Base-by-base conservation (phyloP, 2,329 filamentous ascomycete genomes). In the Hymenoscyphus linearis region DNA sequence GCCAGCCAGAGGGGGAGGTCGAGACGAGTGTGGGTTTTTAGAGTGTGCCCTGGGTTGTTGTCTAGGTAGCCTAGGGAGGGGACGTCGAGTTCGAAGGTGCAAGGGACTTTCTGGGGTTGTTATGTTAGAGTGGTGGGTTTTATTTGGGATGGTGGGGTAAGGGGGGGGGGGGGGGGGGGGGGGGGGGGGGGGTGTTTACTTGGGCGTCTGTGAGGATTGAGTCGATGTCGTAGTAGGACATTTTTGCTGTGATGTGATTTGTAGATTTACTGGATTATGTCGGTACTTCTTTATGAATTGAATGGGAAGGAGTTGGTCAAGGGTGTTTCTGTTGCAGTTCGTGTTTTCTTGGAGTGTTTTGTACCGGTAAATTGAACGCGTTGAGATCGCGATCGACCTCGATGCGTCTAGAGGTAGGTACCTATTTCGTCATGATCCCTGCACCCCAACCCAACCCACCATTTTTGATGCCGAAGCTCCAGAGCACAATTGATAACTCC, bases 1-100 rank as follows among this genome's bases (percentile, higher is more conserved):
- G 89, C 92, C 13, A 99, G 86, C 95, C 95, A 99, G 67, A 98
- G 82, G 1, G 95, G 95, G 0, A 98, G 85, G 64, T 89, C 84
- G 54, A 98, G 81, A 52, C 87, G 86, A 0, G 91, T 93, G 63
- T 90, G 90, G 59, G 87, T 77, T 74, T 93, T 95, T 69, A 98
- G 87, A 73, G 89, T 76, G 35, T 81, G 77, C 2, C 76, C 73
- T 26, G 89, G 83, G 71, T 91, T 93, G 71, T 92, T 92, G 76
- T 96, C 92, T 62, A 99, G 82, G 74, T 96, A 91, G 67, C 93
- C 93, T 53, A 98, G 84, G 60, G 90, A 87, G 22, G 92, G 89
- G 35, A 96, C 87, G 62, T 93, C 89, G 71, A 97, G 84, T 72
- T 96, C 90, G 77, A 98, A 97, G 57, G 90, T 96, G 79, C 93